These are phyloP conservation scores for Ceratocystis lukuohia DNA, from an alignment of 2,329 filamentous ascomycete genomes.

Conservation along the genomic window DNA sequence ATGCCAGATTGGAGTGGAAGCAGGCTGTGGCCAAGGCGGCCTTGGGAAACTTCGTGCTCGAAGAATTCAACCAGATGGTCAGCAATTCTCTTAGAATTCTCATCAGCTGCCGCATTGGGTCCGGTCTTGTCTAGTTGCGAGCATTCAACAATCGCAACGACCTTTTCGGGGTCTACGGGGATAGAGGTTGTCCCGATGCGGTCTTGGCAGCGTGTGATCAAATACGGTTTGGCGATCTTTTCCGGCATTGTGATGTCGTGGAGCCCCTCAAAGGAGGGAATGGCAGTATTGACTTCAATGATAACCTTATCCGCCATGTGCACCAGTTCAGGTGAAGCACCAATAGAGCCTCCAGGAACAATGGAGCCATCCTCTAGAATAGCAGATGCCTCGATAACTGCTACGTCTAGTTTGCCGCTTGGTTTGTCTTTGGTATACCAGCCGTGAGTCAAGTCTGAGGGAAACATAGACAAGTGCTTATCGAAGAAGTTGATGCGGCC, in stretches of 20 bases:
- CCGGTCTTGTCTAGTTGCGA: conserved; percentile 66
- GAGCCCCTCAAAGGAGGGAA: conserved; percentile 72
- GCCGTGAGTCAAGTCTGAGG: conserved; percentile 65
- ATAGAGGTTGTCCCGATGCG: conserved; percentile 73
- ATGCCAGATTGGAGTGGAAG: conserved; percentile 78
- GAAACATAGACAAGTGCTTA: conserved; percentile 89
- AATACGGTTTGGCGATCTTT: conserved; percentile 67
- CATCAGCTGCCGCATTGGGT: conserved; percentile 66
- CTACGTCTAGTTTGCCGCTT: conserved; percentile 64
- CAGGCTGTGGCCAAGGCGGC: conserved; percentile 62
- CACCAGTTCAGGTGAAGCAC: conserved; percentile 71
- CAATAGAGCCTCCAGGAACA: conserved; percentile 73
- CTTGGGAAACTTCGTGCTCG: conserved; percentile 69
- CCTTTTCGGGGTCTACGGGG: conserved; percentile 70
- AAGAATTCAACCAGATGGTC: conserved; percentile 67
- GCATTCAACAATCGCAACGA: conserved; percentile 72
- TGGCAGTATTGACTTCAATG: conserved; percentile 80
- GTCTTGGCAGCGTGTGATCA: conserved; percentile 75
- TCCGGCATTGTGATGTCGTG: conserved; percentile 90
- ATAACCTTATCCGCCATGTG: conserved; percentile 91
- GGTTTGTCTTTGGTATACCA: conserved; percentile 73
- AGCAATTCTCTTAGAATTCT: conserved; percentile 58
- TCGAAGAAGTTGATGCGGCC: conserved; percentile 86
- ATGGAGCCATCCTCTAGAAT: conserved; percentile 84
- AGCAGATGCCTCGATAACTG: conserved; percentile 71